Evolutionary conservation across 257 asterid genomes (phyloP).

Genomic region (Lantana camara): DNA sequence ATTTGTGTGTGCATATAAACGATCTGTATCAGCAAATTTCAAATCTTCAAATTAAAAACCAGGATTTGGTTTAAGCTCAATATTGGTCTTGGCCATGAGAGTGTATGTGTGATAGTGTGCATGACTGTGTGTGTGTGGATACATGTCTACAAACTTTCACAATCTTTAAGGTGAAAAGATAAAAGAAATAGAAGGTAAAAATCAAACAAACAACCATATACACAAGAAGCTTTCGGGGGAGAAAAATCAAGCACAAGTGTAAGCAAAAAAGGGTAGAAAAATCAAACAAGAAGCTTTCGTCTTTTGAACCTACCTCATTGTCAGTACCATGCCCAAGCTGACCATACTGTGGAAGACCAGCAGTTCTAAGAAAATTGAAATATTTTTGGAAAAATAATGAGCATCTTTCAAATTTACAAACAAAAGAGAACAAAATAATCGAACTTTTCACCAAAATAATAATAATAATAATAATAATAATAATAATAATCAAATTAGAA

Average conservation of each 20-base stretch:
- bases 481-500: background rate
- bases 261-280: too few relatives aligned
- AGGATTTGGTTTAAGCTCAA: too few relatives aligned
- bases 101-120: too few relatives aligned
- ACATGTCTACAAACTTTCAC: background rate
- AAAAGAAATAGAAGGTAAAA: background rate
- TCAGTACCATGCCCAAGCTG: constrained; percentile 97
- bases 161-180: background rate
- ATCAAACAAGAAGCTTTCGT: background rate
- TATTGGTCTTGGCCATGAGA: too few relatives aligned
- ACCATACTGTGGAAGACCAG: constrained; percentile 98
- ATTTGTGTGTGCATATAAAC: too few relatives aligned
- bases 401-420: constrained; percentile 26
- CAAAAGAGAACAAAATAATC: too few relatives aligned
- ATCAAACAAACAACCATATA: background rate
- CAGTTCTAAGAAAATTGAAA: constrained; percentile 61
- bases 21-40: too few relatives aligned
- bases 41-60: too few relatives aligned
- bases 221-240: background rate
- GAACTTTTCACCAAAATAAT: too few relatives aligned
- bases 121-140: too few relatives aligned
- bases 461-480: too few relatives aligned
- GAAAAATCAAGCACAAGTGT: too few relatives aligned
- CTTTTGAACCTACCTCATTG: constrained; percentile 69
- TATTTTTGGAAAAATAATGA: constrained; percentile 25